Evolutionary conservation across 495 filamentous ascomycete genomes (phyloP), one percentile per base, ranked within the genome.

Genomic region (Pyronema omphalodes): DNA sequence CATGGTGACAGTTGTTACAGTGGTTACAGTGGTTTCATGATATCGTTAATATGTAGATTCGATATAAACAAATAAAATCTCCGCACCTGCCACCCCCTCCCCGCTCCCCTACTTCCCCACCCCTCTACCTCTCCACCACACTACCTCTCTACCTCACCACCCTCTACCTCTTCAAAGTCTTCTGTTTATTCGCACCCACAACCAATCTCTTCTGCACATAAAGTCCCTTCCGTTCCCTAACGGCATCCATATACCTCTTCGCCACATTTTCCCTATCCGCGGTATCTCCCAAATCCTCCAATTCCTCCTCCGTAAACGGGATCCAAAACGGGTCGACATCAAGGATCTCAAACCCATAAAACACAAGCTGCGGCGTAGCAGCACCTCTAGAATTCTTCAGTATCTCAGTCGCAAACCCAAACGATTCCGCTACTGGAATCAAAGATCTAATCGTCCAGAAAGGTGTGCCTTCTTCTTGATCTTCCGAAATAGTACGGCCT

Each of bases 241-340:
- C 91, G 7, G 74, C 71, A 69, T 98, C 93, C 81, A 96, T 85
- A 71, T 94, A 95, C 67, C 81, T 71, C 77, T 88, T 95, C 14
- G 91, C 93, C 46, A 96, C 82, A 71, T 94, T 94, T 74, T 96
- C 88, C 51, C 74, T 74, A 70, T 96, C 91, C 36, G 84, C 93
- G 62, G 84, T 71, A 73, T 96, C 88, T 35, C 91, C 91, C 50
- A 96, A 70, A 73, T 98, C 91, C 73, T 98, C 91, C 49, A 98
- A 67, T 58, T 98, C 87, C 66, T 96, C 91, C 66, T 96, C 91
- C 9, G 91, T 96, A 60, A 84, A 84, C 36, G 91, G 91, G 51
- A 88, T 86, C 91, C 91, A 98, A 73, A 88, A 94, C 0, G 91
- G 91, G 74, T 98, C 91, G 62, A 84, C 76, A 64, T 98, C 83